Base-by-base conservation (phyloP, 352 stramenopile genomes). In the Phytophthora cajani region DNA sequence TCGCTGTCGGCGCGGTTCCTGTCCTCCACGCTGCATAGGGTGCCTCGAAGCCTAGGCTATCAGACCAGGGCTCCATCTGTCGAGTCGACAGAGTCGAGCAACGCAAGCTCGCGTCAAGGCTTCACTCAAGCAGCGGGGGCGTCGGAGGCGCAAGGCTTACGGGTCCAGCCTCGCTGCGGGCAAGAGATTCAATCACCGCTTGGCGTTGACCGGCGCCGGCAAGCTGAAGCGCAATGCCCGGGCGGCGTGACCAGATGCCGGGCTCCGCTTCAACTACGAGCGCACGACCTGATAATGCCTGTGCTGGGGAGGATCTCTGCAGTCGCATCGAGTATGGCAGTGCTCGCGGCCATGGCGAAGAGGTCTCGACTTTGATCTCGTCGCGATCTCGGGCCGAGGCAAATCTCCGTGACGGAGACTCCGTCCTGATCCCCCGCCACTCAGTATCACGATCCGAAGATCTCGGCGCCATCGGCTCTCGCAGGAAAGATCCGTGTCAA, bases 141-240 rank as follows among this genome's bases (percentile, higher is more conserved):
- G 10, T 40, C 14, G 33, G 9, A 5, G 11, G 33, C 33, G 23
- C 23, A 27, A 42, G 36, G 3, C 36, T 42, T 42, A 42, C 11
- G 36, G 36, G 36, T 3, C 12, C 36, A 42, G 36, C 36, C 12
- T 42, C 14, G 36, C 5, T 42, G 36, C 36, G 36, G n/a, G 46
- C n/a, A 14, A 53, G 19, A 53, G 19, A 17, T 68, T 68, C 62
- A 68, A 57, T 68, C 51, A 68, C 62, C 27, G 52, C 62, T 57
- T 33, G 25, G 40, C 30, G 62, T 62, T 68, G 51, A 62, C 62
- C 51, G 4, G 60, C 33, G 51, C 42, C 42, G 14, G 42, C 42
- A 49, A 44, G 33, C 38, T 56, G 60, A 61, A 51, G 32, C 33
- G 58, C 58, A 67, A 67, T 65, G 58, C 8, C 54, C 19, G 12